Evolutionary conservation across 1,139 yeast genomes (phyloP).

Genomic region (Geotrichum histeridarum): DNA sequence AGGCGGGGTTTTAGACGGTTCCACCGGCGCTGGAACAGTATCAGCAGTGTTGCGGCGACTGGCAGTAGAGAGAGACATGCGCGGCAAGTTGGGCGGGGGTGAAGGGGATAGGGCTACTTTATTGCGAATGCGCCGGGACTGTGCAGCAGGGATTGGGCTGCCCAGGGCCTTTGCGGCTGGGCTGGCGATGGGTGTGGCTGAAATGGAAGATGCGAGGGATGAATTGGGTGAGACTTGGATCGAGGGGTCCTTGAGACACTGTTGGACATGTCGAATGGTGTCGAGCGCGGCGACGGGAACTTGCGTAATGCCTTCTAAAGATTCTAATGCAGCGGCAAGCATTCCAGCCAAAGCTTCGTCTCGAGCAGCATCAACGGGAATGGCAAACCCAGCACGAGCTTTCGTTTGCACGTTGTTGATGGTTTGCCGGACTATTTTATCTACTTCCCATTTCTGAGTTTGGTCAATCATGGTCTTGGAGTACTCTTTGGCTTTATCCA

Average conservation of each 20-base stretch:
- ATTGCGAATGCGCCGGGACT: background rate
- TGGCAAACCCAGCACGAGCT: background rate
- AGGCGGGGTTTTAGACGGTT: background rate
- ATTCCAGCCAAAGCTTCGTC: constrained; percentile 6
- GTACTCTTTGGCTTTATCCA: constrained; percentile 10
- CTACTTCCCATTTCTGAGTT: constrained; percentile 15
- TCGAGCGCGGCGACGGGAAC: background rate
- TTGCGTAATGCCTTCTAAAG: background rate
- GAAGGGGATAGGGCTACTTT: background rate
- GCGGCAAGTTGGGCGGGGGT: constrained; percentile 2
- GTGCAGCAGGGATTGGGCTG: constrained; percentile 1
- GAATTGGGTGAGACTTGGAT: background rate
- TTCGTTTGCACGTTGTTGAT: constrained; percentile 2
- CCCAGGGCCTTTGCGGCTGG: background rate
- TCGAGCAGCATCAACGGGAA: background rate
- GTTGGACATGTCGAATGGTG: constrained; percentile 1
- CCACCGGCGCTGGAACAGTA: background rate
- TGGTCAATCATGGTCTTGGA: constrained; percentile 9
- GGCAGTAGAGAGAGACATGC: background rate
- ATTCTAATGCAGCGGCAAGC: background rate
- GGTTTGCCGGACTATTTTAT: constrained; percentile 7
- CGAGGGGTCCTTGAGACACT: constrained; percentile 1
- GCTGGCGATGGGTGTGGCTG: background rate
- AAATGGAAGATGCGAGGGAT: background rate
- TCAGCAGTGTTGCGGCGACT: background rate